Evolutionary conservation across 192 early-diverging fungal species (phyloP).

Genomic region (Linnemannia elongata): DNA sequence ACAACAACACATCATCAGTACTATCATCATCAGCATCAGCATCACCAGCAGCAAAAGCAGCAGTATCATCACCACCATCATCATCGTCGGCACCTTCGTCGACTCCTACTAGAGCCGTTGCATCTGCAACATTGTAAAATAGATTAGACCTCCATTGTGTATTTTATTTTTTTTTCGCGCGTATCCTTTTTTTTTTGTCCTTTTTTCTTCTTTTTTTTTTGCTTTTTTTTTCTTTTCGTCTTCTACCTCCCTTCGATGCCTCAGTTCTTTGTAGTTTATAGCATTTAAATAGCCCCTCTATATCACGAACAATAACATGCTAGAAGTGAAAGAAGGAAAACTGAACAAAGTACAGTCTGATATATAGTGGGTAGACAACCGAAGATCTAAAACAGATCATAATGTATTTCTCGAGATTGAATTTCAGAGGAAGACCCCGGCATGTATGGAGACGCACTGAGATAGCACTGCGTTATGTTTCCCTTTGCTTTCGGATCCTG

Average conservation of each 20-base stretch:
- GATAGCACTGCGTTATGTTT: too few relatives aligned
- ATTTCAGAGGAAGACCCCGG: too few relatives aligned
- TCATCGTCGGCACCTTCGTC: not conserved
- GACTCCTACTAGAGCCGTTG: not conserved
- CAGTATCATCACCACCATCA: not conserved
- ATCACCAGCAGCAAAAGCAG: not conserved
- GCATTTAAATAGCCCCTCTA: not conserved
- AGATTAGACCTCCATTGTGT: not conserved
- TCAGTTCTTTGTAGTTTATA: not conserved
- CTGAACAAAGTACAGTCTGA: too few relatives aligned
- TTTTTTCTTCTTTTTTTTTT: not conserved
- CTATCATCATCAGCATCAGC: not conserved
- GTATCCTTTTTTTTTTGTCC: not conserved
- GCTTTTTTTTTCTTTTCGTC: slow-evolving; percentile 4
- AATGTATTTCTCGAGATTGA: too few relatives aligned
- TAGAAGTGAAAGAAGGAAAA: too few relatives aligned
- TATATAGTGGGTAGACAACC: too few relatives aligned
- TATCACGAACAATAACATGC: not conserved
- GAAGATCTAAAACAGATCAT: too few relatives aligned
- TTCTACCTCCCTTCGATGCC: not conserved
- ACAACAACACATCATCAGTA: not conserved
- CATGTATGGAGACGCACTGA: too few relatives aligned
- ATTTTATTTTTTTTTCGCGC: not conserved
- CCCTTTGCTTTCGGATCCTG: too few relatives aligned
- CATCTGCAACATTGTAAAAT: slow-evolving; percentile 10